These are phyloP conservation scores for Nosema muscidifuracis DNA, from an alignment of 371 early-diverging fungal species.

Conservation along the genomic window DNA sequence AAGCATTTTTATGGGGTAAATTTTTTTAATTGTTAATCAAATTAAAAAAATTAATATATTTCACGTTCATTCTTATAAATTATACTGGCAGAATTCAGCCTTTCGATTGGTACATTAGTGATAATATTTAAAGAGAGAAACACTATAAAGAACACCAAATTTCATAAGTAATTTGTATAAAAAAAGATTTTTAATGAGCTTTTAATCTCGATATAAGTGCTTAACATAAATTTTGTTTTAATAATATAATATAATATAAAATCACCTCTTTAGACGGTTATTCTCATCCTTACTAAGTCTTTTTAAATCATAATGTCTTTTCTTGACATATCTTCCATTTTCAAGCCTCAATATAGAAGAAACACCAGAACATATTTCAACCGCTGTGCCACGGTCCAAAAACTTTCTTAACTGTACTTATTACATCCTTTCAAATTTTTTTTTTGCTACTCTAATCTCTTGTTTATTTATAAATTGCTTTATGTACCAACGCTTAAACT, in stretches of 20 bases:
- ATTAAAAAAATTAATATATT: too few species aligned
- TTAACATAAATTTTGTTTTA: too few species aligned
- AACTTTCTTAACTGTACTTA: slow-evolving; percentile 16
- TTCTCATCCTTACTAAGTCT: not conserved
- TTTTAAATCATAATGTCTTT: slow-evolving; percentile 32
- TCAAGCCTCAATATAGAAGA: slow-evolving; percentile 7
- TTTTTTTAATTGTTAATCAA: too few species aligned
- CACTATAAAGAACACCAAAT: too few species aligned
- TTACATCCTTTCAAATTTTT: not conserved
- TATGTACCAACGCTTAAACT: not conserved
- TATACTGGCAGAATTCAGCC: too few species aligned
- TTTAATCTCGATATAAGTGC: too few species aligned
- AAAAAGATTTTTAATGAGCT: too few species aligned
- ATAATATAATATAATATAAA: slow-evolving; percentile 8
- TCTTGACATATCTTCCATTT: slow-evolving; percentile 8
- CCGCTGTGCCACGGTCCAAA: not conserved
- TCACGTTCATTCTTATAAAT: too few species aligned
- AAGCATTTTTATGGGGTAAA: too few species aligned
- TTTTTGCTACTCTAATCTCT: not conserved
- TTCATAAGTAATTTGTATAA: too few species aligned
- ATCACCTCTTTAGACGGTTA: slow-evolving; percentile 10
- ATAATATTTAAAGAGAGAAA: too few species aligned
- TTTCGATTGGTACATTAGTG: too few species aligned
- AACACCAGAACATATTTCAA: not conserved
- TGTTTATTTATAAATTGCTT: slow-evolving; percentile 14